Evolutionary conservation across 1,139 yeast genomes (phyloP), one percentile per base, ranked within the genome.

Genomic region (Suhomyces kunorum): DNA sequence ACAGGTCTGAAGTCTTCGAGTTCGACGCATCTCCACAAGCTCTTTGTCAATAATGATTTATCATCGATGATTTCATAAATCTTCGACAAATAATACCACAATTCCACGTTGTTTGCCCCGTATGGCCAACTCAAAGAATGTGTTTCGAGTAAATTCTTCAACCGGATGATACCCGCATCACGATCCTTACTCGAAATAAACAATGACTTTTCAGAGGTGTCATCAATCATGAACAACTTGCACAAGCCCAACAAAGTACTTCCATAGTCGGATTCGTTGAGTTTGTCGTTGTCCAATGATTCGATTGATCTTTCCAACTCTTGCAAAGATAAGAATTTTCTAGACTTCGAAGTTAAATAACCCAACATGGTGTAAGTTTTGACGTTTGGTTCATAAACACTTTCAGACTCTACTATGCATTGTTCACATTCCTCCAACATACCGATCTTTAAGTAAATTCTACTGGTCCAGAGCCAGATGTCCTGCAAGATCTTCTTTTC

Each of bases 401-500:
- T 63, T 46, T 79, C 86, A 0, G 95, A 88, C 57, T 88, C 96
- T 7, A 74, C 72, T 6, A 88, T 72, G 38, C 95, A 86, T 46
- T 79, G 82, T 51, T 81, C 83, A 8, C 90, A 80, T 44, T 87
- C 95, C 6, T 68, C 74, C 4, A 63, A 48, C 39, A 78, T 64
- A 1, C 76, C 81, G 5, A 78, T 71, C 47, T 79, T 76, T 50
- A 78, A 64, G 58, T 87, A 89, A 27, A 87, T 65, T 29, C 75
- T 75, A 1, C 89, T 76, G 0, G 87, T 74, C 79, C 88, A 80
- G 38, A 88, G 60, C 96, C 96, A 89, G 9, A 87, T 56, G 24
- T 71, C 72, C 51, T 83, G 87, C 38, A 83, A 58, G 8, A 81
- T 59, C 44, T 60, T 63, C 26, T 47, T 42, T 27, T 47, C 51